Evolutionary conservation across 768 basidiomycete genomes (phyloP).

Genomic region (Rhizopogon vesiculosus): DNA sequence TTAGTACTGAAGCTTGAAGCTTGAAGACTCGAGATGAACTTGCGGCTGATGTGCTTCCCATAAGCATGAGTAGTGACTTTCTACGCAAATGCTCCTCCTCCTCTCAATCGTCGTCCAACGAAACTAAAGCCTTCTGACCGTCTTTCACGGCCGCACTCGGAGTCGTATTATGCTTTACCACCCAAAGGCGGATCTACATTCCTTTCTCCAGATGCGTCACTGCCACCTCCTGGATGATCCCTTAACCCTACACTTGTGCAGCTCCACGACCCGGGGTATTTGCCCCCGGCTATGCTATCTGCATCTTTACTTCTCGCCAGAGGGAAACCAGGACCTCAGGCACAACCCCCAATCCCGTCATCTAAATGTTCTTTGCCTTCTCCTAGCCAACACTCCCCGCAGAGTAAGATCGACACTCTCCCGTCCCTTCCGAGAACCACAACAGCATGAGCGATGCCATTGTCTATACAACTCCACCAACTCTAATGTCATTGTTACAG

Average conservation of each 20-base stretch:
- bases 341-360: slow-evolving; percentile 4
- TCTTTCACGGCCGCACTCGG: slow-evolving; percentile 39
- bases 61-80: slow-evolving; percentile 59
- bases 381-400: not conserved
- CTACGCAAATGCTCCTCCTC: slow-evolving; percentile 60
- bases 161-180: slow-evolving; percentile 15
- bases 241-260: slow-evolving; percentile 1
- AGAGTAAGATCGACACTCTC: slow-evolving; percentile 27
- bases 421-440: slow-evolving; percentile 29
- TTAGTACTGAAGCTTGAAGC: too few species aligned
- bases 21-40: too few species aligned
- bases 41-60: too few species aligned
- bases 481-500: slow-evolving; percentile 7
- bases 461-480: slow-evolving; percentile 1
- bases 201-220: slow-evolving; percentile 7
- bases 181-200: not conserved
- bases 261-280: slow-evolving; percentile 5
- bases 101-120: slow-evolving; percentile 42
- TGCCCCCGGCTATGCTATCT: not conserved
- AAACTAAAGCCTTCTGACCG: too few species aligned
- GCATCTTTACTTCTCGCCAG: too few species aligned
- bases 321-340: slow-evolving; percentile 2
- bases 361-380: slow-evolving; percentile 1
- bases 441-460: slow-evolving; percentile 12
- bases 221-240: slow-evolving; percentile 2